A percentile compares a stretch with the other conserved stretches of the same genome.
These are phyloP conservation scores for Pelagophyceae sp. DNA, from an alignment of 352 stramenopile species.

Conservation along the genomic window DNA sequence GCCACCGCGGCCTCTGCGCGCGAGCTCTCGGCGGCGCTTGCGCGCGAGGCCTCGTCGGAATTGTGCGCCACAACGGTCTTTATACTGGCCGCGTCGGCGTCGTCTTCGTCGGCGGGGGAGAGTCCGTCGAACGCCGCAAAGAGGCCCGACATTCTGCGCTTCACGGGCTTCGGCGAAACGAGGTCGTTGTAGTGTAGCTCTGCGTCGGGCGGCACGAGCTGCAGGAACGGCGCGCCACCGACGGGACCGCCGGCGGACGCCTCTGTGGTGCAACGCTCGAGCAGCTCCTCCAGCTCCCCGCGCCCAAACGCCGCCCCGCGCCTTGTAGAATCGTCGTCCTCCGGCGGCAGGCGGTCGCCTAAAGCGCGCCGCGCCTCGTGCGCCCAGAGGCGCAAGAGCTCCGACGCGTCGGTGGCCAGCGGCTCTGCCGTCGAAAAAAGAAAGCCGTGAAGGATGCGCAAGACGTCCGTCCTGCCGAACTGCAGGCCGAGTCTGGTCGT, in stretches of 20 bases:
- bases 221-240: neutral
- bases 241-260: neutral
- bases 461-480: neutral
- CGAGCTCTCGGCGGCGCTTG: no score
- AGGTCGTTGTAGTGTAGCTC: neutral
- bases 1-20: no score
- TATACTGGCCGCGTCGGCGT: no score
- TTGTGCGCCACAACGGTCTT: no score
- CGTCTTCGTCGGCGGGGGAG: no score
- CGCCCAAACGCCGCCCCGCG: neutral
- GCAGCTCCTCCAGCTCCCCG: neutral
- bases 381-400: neutral
- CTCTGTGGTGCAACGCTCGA: neutral
- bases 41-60: no score
- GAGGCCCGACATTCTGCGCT: no score
- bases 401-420: neutral
- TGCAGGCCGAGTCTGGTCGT: no score
- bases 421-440: neutral
- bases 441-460: neutral
- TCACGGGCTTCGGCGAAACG: no score
- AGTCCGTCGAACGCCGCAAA: no score
- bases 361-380: neutral
- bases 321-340: neutral
- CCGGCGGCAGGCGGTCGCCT: neutral
- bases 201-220: neutral